A percentile compares a stretch with the other conserved stretches of the same genome.
Conservation (phyloP, 371 early-diverging fungal species). For the Apophysomyces elegans region DNA sequence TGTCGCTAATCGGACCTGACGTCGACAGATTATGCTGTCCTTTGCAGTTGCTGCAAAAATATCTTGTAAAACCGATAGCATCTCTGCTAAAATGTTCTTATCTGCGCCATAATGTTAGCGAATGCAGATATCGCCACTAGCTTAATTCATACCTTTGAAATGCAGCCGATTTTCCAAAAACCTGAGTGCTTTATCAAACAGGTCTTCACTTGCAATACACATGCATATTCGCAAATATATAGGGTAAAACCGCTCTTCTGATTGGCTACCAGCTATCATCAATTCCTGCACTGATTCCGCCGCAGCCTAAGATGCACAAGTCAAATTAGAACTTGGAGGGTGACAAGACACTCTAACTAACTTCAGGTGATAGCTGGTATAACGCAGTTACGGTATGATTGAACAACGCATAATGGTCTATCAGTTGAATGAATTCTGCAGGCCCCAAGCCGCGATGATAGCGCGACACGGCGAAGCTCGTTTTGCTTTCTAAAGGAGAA, state of each 20-base stretch:
- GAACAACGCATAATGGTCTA: slow-evolving; percentile 12
- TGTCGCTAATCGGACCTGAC: background rate
- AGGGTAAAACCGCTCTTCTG: slow-evolving; percentile 3
- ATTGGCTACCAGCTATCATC: background rate
- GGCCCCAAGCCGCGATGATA: slow-evolving; percentile 24
- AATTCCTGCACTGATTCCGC: background rate
- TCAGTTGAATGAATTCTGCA: slow-evolving; percentile 16
- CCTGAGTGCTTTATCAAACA: background rate
- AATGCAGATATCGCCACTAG: background rate
- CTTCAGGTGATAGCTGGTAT: slow-evolving; percentile 16
- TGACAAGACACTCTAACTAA: background rate
- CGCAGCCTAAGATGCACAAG: background rate
- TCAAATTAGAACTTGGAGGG: background rate
- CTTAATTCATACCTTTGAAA: background rate
- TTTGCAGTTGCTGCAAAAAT: background rate
- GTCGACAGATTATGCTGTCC: background rate
- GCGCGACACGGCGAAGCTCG: slow-evolving; percentile 28
- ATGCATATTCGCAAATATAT: background rate
- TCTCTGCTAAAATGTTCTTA: background rate
- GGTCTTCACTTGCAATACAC: background rate
- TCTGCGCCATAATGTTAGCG: background rate
- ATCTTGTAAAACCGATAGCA: background rate
- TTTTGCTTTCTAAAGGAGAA: slow-evolving; percentile 14
- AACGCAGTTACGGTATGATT: slow-evolving; percentile 10
- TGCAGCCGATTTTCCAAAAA: background rate